phyloP scores from a whole-genome alignment of 2,329 filamentous ascomycete species.

The Pseudonectria foliicola region DNA sequence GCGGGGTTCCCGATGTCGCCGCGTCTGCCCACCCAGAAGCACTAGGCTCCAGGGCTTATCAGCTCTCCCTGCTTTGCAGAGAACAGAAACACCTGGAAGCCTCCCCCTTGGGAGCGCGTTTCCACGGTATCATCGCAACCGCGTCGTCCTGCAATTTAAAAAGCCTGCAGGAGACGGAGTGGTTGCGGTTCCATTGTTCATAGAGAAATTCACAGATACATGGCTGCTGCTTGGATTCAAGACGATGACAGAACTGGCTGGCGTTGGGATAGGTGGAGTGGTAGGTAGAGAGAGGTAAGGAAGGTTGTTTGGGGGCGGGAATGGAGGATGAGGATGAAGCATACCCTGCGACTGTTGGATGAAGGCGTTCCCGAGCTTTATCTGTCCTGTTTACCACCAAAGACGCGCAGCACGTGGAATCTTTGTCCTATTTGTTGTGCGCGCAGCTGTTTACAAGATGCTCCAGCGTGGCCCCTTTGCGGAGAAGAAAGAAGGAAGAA shows the following conservation, averaged over 20 bases:
- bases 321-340: constrained; percentile 20
- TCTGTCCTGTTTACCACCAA: constrained; percentile 21
- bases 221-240: constrained; percentile 20
- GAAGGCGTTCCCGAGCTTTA: constrained; percentile 16
- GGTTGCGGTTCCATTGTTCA: constrained; percentile 18
- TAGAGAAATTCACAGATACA: constrained; percentile 25
- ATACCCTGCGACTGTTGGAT: constrained; percentile 26
- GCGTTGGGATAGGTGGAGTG: constrained; percentile 7
- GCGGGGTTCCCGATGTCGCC: constrained; percentile 11
- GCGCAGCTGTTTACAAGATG: constrained; percentile 28
- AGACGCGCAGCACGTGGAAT: constrained; percentile 9
- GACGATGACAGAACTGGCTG: constrained; percentile 8
- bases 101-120: constrained; percentile 8
- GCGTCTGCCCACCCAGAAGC: constrained; percentile 2
- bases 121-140: constrained; percentile 16
- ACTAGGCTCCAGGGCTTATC: constrained; percentile 3
- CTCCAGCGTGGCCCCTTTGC: constrained; percentile 20
- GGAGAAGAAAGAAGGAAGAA: constrained; percentile 15
- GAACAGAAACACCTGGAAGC: constrained; percentile 3
- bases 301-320: constrained; percentile 8
- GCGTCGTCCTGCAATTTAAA: constrained; percentile 23
- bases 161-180: constrained; percentile 18
- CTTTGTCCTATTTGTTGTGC: constrained; percentile 20
- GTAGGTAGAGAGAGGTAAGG: constrained; percentile 2
- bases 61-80: constrained; percentile 14